Conservation (phyloP, 208 protist species). For the Trypanosoma melophagium region DNA sequence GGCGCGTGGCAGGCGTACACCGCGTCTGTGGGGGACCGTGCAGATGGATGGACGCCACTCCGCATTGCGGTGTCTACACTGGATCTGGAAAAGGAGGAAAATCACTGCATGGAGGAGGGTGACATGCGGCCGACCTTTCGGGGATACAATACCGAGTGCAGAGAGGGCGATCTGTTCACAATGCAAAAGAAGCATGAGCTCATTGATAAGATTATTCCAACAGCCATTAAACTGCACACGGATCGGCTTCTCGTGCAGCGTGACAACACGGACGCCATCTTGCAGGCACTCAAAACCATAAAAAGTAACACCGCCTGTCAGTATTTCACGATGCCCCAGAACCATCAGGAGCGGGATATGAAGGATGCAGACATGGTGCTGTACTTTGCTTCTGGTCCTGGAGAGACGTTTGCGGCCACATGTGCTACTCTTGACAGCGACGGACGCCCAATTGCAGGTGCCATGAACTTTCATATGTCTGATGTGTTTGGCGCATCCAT, state of each 20-base stretch:
- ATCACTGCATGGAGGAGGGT: slow-evolving; percentile 41
- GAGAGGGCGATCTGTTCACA: slow-evolving; percentile 34
- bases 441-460: no score
- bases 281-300: background rate
- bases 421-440: no score
- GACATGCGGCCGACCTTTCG: slow-evolving; percentile 20
- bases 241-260: slow-evolving; percentile 56
- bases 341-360: slow-evolving; percentile 38
- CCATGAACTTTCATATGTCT: no score
- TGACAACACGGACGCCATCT: slow-evolving; percentile 11
- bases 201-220: slow-evolving; percentile 31
- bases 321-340: slow-evolving; percentile 38
- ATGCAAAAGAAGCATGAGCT: slow-evolving; percentile 31
- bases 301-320: background rate
- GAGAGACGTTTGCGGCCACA: no score
- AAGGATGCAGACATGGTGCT: slow-evolving; percentile 54
- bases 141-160: slow-evolving; percentile 23
- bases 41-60: slow-evolving; percentile 27
- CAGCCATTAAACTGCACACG: slow-evolving; percentile 40
- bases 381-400: slow-evolving; percentile 51
- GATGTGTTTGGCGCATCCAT: no score
- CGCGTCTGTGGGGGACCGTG: background rate
- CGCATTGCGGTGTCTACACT: slow-evolving; percentile 38
- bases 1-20: background rate
- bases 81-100: slow-evolving; percentile 31